These are phyloP conservation scores for Platanthera zijinensis DNA, from an alignment of 106 monocot genomes.

Conservation along the genomic window DNA sequence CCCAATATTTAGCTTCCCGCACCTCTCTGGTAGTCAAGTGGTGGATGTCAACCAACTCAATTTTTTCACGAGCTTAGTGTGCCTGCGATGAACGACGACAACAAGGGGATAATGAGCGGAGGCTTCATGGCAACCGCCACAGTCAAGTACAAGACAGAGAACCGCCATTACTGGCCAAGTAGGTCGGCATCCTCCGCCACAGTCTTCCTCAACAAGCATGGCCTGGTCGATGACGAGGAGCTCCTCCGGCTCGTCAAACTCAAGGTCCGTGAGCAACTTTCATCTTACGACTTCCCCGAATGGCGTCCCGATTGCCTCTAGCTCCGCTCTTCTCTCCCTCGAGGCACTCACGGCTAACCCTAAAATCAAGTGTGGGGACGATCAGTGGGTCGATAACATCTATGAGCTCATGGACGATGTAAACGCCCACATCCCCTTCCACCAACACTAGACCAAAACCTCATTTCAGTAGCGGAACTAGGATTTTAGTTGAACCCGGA, in stretches of 20 bases:
- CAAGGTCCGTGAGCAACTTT: slow-evolving; percentile 75
- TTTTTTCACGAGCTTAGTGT: no score
- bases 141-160: slow-evolving; percentile 73
- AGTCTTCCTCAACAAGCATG: slow-evolving; percentile 89
- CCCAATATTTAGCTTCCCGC: no score
- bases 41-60: no score
- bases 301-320: slow-evolving; percentile 72
- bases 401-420: slow-evolving; percentile 76
- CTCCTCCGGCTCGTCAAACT: slow-evolving; percentile 70
- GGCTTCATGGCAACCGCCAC: slow-evolving; percentile 77
- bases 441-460: slow-evolving; percentile 74
- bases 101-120: no score
- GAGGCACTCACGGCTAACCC: slow-evolving; percentile 74
- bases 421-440: slow-evolving; percentile 82
- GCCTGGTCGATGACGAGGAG: slow-evolving; percentile 88
- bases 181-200: slow-evolving; percentile 82
- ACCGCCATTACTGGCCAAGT: slow-evolving; percentile 60
- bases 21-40: no score
- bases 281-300: slow-evolving; percentile 87
- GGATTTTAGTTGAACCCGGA: no score
- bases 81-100: no score
- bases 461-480: no score
- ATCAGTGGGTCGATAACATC: slow-evolving; percentile 90
- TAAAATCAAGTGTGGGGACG: slow-evolving; percentile 58
- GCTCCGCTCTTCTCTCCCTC: slow-evolving; percentile 84